Base-by-base conservation (phyloP, 148 eudicot species). In the Polygonum maritimum region DNA sequence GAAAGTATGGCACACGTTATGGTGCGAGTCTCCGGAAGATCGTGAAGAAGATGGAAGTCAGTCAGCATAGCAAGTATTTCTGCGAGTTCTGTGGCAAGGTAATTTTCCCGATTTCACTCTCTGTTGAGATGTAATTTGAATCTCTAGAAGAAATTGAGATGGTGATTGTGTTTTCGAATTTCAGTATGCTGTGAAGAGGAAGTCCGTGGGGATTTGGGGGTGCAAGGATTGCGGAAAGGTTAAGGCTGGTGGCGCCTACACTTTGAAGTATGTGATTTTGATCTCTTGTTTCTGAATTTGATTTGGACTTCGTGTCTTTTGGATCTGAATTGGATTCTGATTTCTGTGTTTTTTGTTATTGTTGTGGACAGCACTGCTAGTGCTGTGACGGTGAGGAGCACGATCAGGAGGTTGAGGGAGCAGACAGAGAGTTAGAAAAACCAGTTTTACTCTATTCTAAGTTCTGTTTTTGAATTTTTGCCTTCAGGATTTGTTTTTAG, bases 81-180 rank as follows among this genome's bases (percentile, higher is more conserved):
- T 92, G 97, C 47, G 97, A 92, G 88, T 92, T 92, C 81, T 92
- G 97, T 39, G 97, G 97, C 60, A 92, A 92, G 97, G 97, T 90
- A 75, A 33, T 16, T 8, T 8, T 9, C 48, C 26, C 22, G 45
- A n/a, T 39, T 70, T 57, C 33, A 21, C 22, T 10, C 19, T 57
- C 35, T 21, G 63, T 0, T 19, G 9, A 21, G 3, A 22, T 51
- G 7, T 16, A 1, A 15, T 51, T 4, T 15, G 3, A 51, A 14
- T 57, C 21, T 21, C 31, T 0, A 57, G 63, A 21, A 7, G 33
- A 21, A 57, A 57, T 57, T 1, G 63, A 5, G 12, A 51, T 12
- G 57, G 3, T 3, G 31, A 26, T 26, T 26, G 15, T 51, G 15
- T 5, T 8, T 57, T 22, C 31, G 26, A 21, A 2, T 79, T 81